Conservation (phyloP, 345 rosid genomes). For the Aurinia saxatilis region DNA sequence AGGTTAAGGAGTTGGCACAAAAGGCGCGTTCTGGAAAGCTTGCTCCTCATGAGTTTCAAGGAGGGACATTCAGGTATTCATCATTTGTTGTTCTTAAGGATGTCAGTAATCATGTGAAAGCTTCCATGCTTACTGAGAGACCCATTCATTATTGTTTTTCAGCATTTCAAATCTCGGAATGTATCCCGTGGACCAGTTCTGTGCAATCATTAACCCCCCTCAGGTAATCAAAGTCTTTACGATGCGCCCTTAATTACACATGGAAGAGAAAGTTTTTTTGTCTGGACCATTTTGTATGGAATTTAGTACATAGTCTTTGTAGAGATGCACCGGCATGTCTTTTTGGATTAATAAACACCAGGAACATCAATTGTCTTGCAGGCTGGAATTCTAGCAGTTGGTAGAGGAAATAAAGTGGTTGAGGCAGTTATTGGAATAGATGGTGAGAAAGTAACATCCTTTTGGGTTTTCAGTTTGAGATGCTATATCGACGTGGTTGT, state of each 20-base stretch:
- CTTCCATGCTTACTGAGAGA: slow-evolving; percentile 1
- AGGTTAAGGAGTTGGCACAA: slow-evolving; percentile 95
- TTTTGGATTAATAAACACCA: background rate
- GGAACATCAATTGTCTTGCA: slow-evolving; percentile 30
- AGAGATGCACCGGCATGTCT: background rate
- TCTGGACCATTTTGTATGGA: background rate
- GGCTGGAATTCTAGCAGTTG: slow-evolving; percentile 95
- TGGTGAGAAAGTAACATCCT: slow-evolving; percentile 40
- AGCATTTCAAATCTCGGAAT: slow-evolving; percentile 99
- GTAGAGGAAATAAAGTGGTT: slow-evolving; percentile 87
- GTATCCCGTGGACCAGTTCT: slow-evolving; percentile 93
- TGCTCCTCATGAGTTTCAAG: slow-evolving; percentile 84
- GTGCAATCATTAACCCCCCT: slow-evolving; percentile 95
- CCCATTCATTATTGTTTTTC: slow-evolving; percentile 25
- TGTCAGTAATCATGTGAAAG: background rate
- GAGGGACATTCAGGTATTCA: slow-evolving; percentile 89
- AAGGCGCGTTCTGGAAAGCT: slow-evolving; percentile 93
- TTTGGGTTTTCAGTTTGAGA: background rate
- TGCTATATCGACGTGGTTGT: background rate
- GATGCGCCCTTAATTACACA: background rate
- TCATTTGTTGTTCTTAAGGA: slow-evolving; percentile 1
- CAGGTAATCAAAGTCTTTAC: slow-evolving; percentile 48
- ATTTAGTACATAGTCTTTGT: background rate
- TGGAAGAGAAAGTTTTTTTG: background rate
- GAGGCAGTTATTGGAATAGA: slow-evolving; percentile 62